Evolutionary conservation across 2,329 filamentous ascomycete species (phyloP).

Genomic region (Erysiphe neolycopersici): DNA sequence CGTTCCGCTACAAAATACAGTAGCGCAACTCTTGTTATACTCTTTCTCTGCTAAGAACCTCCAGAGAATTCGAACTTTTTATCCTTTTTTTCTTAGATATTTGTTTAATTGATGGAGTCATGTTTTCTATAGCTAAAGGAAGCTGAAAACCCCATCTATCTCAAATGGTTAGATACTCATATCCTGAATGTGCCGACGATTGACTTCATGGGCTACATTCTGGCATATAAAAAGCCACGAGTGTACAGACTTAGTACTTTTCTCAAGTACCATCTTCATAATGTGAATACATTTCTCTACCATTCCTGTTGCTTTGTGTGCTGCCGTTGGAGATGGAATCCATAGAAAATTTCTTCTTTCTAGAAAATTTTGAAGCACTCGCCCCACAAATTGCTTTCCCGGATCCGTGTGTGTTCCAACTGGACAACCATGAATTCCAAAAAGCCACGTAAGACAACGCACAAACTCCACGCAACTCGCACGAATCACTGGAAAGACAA

Average conservation of each 20-base stretch:
- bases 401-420: background rate
- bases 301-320: background rate
- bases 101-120: background rate
- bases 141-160: no score
- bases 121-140: background rate
- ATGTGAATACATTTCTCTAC: background rate
- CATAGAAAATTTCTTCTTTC: background rate
- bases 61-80: background rate
- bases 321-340: background rate
- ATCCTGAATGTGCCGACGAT: background rate
- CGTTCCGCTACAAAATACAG: no score
- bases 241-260: background rate
- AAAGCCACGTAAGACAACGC: background rate
- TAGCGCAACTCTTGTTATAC: no score
- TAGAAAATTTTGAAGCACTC: background rate
- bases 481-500: background rate
- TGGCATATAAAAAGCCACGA: background rate
- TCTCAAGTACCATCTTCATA: background rate
- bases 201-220: background rate
- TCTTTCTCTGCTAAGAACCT: background rate
- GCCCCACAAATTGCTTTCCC: background rate
- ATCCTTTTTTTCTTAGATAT: background rate
- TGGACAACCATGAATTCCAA: background rate
- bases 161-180: background rate
- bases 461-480: background rate